phyloP scores from a whole-genome alignment of 371 early-diverging fungal species.

The Chytridiales sp. region DNA sequence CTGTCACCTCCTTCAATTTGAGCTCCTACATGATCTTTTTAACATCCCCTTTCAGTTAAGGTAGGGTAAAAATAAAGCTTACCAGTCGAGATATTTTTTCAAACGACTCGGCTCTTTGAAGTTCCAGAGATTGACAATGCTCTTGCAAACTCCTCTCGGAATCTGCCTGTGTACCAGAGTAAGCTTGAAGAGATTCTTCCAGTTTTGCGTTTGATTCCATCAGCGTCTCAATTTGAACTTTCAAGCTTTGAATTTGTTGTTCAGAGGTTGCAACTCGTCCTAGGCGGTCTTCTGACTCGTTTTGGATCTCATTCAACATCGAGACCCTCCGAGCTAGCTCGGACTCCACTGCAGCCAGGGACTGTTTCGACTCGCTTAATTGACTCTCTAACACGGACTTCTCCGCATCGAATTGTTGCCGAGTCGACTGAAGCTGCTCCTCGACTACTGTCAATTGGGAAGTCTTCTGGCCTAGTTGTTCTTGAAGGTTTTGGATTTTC shows the following conservation, averaged over 20 bases:
- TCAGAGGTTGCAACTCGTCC: neutral
- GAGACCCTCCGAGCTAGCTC: neutral
- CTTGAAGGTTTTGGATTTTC: neutral
- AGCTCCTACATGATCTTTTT: neutral
- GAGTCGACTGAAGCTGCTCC: too few species aligned
- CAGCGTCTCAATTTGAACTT: neutral
- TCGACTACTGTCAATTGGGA: neutral
- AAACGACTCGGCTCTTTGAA: neutral
- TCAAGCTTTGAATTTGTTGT: neutral
- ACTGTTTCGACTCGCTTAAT: neutral
- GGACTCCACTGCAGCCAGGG: neutral
- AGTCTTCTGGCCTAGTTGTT: neutral
- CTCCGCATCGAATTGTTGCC: constrained; percentile 6
- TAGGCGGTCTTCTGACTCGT: neutral
- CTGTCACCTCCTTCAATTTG: neutral
- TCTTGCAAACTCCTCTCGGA: neutral
- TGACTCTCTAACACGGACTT: constrained; percentile 9
- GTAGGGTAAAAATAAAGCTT: too few species aligned
- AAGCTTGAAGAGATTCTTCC: neutral
- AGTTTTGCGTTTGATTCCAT: neutral
- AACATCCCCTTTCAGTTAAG: neutral
- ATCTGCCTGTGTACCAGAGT: neutral
- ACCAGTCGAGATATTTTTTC: neutral
- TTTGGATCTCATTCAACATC: neutral
- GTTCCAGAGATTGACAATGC: neutral